Evolutionary conservation across 23 red algal species (phyloP).

Genomic region (Chondrus crispus): DNA sequence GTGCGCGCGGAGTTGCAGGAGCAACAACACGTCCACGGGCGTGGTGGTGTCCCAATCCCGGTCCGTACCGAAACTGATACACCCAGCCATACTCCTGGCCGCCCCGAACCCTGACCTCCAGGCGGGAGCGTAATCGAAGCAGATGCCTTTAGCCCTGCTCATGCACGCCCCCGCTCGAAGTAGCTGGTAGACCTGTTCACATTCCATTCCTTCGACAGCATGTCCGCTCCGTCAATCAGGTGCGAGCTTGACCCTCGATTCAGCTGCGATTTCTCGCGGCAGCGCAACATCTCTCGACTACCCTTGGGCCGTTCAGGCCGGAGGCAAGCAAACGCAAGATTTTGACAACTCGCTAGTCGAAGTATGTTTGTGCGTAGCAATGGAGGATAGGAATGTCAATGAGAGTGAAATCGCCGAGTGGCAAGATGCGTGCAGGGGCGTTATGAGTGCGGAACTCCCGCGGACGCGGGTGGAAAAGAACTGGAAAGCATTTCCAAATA

Average conservation of each 20-base stretch:
- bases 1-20: too few relatives aligned
- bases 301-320: constrained; percentile 49
- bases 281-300: constrained; percentile 19
- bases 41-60: too few relatives aligned
- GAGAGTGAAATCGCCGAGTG: neutral
- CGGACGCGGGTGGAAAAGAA: neutral
- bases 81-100: too few relatives aligned
- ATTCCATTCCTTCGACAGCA: constrained; percentile 50
- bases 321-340: neutral
- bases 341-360: constrained; percentile 32
- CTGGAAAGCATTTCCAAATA: neutral
- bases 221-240: constrained; percentile 46
- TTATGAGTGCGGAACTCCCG: neutral
- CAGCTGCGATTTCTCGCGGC: constrained; percentile 30
- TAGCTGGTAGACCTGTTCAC: constrained; percentile 31
- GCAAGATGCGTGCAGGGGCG: neutral
- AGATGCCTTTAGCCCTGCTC: too few relatives aligned
- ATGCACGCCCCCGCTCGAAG: too few relatives aligned
- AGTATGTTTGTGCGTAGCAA: constrained; percentile 3
- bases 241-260: constrained; percentile 50
- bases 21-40: too few relatives aligned
- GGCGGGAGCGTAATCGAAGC: too few relatives aligned
- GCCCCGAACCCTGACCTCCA: too few relatives aligned
- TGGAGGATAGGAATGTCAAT: neutral
- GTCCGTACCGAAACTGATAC: too few relatives aligned